Base-by-base conservation (phyloP, 805 yeast genomes). In the Pichia pseudocactophila region DNA sequence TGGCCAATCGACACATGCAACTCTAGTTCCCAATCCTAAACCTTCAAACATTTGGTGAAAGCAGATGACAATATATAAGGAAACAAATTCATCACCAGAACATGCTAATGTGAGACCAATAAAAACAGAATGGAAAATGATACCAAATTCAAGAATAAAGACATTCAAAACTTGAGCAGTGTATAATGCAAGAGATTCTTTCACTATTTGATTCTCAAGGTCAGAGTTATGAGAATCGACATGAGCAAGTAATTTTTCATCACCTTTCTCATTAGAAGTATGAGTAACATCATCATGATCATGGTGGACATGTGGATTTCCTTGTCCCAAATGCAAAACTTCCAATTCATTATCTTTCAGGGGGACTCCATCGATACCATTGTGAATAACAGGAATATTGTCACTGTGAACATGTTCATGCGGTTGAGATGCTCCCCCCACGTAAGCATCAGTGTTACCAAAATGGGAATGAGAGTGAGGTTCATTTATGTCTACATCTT, bases 1-100 rank as follows among this genome's bases (percentile, higher is more conserved):
- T n/a, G 71, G 69, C 74, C 74, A 70, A 30, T 61, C 57, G 1
- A 76, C 68, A 26, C 69, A 70, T 1, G 87, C 82, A 30, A 82
- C 68, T 60, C 95, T 74, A 8, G 90, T 73, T 19, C 95, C 95
- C 50, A 86, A 66, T 45, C 95, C 95, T 38, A 86, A 68, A 39
- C 95, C 95, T 64, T 85, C 95, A 56, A 85, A 85, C 68, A 79
- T 69, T 62, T 85, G 95, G 58, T 86, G 88, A 69, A 76, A 78
- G 4, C 79, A 74, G 35, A 73, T 49, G n/a, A 73, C 95, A 48
- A 81, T 71, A 59, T 81, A 84, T 39, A 85, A 65, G 6, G 84
- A 73, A 45, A 67, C 73, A 56, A 84, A 85, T 57, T 82, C 90
- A 2, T 76, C 81, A 38, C 89, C 92, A 4, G 92, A 68, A 15